Evolutionary conservation across 495 filamentous ascomycete genomes (phyloP), one percentile per base, ranked within the genome.

Genomic region (Neurospora pannonica): DNA sequence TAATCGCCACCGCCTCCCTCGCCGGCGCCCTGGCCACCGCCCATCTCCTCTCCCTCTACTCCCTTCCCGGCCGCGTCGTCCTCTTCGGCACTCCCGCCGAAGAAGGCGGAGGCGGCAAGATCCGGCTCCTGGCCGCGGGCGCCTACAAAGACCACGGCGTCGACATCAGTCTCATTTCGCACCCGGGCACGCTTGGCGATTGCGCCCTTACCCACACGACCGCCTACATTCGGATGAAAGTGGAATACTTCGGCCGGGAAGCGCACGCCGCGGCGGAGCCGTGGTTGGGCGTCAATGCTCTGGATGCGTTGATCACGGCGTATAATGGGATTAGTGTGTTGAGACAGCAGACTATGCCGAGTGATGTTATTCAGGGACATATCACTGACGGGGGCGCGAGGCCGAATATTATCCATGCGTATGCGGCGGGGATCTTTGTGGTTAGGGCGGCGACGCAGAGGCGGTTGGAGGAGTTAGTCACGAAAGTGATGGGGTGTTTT

Each of bases 21-120:
- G 85, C 87, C 0, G 90, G 83, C 0, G 90, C 86, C 13, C 78
- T 93, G 6, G 89, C 89, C n/a, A 83, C 89, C 0, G 89, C 85
- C 0, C 77, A 85, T 5, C 76, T 87, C 10, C 79, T 92, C 39
- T 80, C 80, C 43, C 75, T 83, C 39, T 83, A 85, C 48, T 76
- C 78, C 2, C 78, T 91, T 7, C 79, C 82, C 0, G 91, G 91
- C 6, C 89, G 88, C 60, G 83, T 91, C 0, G 81, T 89, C 60
- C 76, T 94, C 38, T 87, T 93, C 36, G 91, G 91, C 24, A 93
- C 91, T 0, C 92, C 92, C 1, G 92, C 89, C 0, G 91, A 94
- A 79, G 91, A 93, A 83, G 88, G 77, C 28, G 69, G 43, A 21
- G 89, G 90, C 13, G 92, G 91, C 31, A 93, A 94, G 78, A 89